phyloP scores from a whole-genome alignment of 371 early-diverging fungal genomes.

The Gilbertella persicaria region DNA sequence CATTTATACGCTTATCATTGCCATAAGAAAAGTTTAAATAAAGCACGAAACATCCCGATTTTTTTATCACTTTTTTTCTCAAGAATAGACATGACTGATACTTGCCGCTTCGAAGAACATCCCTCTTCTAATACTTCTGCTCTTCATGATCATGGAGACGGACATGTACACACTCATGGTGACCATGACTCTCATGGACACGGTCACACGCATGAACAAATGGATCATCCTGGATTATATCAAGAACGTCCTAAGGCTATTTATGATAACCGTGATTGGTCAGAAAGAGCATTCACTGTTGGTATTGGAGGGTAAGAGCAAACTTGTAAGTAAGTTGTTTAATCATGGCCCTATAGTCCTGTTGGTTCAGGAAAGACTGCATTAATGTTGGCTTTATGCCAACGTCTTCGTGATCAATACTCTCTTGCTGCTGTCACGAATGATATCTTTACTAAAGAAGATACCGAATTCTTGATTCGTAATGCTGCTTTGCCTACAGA shows the following conservation, averaged over 20 bases:
- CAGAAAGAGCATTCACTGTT: constrained; percentile 90
- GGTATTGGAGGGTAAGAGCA: constrained; percentile 86
- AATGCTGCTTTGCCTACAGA: constrained; percentile 86
- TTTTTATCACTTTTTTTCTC: not conserved
- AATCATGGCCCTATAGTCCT: constrained; percentile 58
- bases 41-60: not conserved
- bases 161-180: constrained; percentile 38
- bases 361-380: constrained; percentile 97
- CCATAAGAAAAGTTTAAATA: not conserved
- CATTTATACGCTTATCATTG: too few relatives aligned
- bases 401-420: constrained; percentile 73
- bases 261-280: constrained; percentile 80
- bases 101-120: constrained; percentile 30
- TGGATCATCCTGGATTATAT: constrained; percentile 87
- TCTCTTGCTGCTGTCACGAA: constrained; percentile 87
- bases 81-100: constrained; percentile 10
- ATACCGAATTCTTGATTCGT: constrained; percentile 89
- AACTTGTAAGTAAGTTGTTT: not conserved
- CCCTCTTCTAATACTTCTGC: constrained; percentile 5
- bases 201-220: constrained; percentile 89
- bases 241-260: constrained; percentile 74
- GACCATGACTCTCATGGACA: constrained; percentile 54
- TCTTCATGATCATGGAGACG: constrained; percentile 38
- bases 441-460: constrained; percentile 88
- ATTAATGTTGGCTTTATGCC: constrained; percentile 89